Conservation (phyloP, 371 early-diverging fungal genomes). For the Amoeboradix gromovi region DNA sequence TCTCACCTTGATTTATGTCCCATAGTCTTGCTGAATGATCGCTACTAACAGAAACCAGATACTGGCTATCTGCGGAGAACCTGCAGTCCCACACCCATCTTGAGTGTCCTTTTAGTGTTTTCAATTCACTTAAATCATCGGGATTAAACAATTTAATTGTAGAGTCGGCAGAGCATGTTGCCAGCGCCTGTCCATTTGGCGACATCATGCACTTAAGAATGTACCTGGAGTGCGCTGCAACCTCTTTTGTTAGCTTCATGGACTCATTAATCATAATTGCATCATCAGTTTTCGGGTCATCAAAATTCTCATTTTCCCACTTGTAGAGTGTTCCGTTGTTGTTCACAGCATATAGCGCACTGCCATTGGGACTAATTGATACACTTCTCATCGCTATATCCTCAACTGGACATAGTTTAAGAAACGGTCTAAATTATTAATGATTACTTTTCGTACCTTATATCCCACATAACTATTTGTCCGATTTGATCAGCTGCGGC, state of each 20-base stretch:
- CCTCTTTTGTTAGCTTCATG: slow-evolving; percentile 34
- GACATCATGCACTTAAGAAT: slow-evolving; percentile 45
- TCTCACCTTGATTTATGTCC: slow-evolving; percentile 50
- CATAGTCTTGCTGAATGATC: slow-evolving; percentile 61
- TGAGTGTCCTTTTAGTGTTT: slow-evolving; percentile 48
- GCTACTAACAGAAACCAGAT: slow-evolving; percentile 39
- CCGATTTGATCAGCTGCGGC: not conserved
- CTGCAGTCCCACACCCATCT: slow-evolving; percentile 84
- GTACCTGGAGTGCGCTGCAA: slow-evolving; percentile 46
- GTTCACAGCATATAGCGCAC: slow-evolving; percentile 58
- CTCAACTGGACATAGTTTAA: slow-evolving; percentile 37
- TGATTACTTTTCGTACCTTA: not conserved
- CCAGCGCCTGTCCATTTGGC: slow-evolving; percentile 47
- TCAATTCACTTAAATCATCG: slow-evolving; percentile 28
- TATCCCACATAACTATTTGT: not conserved
- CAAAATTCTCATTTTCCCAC: slow-evolving; percentile 28
- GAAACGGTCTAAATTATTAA: no score
- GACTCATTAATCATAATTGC: slow-evolving; percentile 27
- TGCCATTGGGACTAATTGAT: slow-evolving; percentile 61
- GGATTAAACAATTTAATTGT: slow-evolving; percentile 36
- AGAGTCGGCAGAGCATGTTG: slow-evolving; percentile 59
- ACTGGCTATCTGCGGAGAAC: slow-evolving; percentile 68
- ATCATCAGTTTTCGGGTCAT: slow-evolving; percentile 39
- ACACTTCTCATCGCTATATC: slow-evolving; percentile 62
- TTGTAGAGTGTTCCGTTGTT: slow-evolving; percentile 26